phyloP scores from a whole-genome alignment of 768 basidiomycete genomes.

The Tubosaeta sp. region DNA sequence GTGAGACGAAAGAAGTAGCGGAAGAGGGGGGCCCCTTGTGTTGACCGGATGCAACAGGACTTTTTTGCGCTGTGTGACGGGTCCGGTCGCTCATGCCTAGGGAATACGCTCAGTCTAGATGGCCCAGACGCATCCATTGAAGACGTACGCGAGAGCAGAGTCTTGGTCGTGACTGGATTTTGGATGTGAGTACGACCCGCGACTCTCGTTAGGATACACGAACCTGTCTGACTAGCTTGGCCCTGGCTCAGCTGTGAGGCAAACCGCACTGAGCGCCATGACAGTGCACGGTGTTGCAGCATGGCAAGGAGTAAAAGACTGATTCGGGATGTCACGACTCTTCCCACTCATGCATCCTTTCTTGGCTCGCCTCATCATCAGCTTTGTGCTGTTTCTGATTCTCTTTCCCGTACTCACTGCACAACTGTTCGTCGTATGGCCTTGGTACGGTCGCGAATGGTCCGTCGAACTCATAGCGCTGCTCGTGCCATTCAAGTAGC shows the following conservation, averaged over 20 bases:
- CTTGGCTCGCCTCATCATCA: slow-evolving; percentile 61
- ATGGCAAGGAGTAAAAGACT: slow-evolving; percentile 12
- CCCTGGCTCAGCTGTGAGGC: slow-evolving; percentile 6
- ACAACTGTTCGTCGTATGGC: slow-evolving; percentile 88
- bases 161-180: neutral
- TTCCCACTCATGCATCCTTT: slow-evolving; percentile 41
- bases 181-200: slow-evolving; percentile 2
- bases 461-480: slow-evolving; percentile 71
- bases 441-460: slow-evolving; percentile 80
- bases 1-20: slow-evolving; percentile 19
- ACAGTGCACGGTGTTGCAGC: slow-evolving; percentile 11
- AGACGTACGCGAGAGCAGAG: slow-evolving; percentile 22
- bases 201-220: neutral
- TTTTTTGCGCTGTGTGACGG: slow-evolving; percentile 2
- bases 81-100: slow-evolving; percentile 17
- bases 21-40: slow-evolving; percentile 1
- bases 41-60: neutral
- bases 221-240: neutral
- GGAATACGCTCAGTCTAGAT: neutral
- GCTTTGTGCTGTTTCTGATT: slow-evolving; percentile 67
- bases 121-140: neutral
- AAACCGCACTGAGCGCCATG: slow-evolving; percentile 7
- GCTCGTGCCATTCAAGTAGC: slow-evolving; percentile 90
- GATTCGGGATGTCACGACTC: slow-evolving; percentile 8
- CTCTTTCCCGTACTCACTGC: slow-evolving; percentile 86